A percentile compares a stretch with the other conserved stretches of the same genome.
phyloP scores from a whole-genome alignment of 768 basidiomycete genomes.

The Trametes punicea region DNA sequence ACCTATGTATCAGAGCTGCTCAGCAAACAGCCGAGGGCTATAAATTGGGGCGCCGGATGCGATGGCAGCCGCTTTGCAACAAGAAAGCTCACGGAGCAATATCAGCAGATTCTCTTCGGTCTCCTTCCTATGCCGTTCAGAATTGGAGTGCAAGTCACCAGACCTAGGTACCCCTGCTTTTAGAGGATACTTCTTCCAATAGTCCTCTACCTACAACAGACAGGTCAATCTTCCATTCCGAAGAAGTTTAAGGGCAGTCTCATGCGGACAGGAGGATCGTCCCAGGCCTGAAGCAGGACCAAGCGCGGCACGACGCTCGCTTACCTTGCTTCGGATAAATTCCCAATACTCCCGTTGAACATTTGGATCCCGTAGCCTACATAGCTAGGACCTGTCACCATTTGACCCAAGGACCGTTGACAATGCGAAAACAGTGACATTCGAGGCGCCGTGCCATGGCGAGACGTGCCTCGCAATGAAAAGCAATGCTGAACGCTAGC shows the following conservation, averaged over 20 bases:
- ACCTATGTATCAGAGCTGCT: conserved; percentile 38
- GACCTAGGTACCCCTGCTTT: not conserved
- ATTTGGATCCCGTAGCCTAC: conserved; percentile 55
- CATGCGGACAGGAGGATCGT: not conserved
- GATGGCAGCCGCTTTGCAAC: not conserved
- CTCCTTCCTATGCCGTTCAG: conserved; percentile 38
- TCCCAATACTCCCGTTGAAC: conserved; percentile 66
- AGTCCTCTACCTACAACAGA: conserved; percentile 43
- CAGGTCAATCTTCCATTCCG: not conserved
- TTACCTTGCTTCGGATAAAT: conserved; percentile 66
- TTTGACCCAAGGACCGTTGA: not conserved
- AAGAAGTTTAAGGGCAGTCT: not conserved
- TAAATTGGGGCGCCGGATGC: not conserved
- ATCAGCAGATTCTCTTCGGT: conserved; percentile 69
- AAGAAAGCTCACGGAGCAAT: conserved; percentile 54
- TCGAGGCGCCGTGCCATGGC: too few relatives aligned
- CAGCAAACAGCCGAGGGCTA: too few relatives aligned
- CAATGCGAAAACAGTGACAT: not conserved
- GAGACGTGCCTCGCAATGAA: too few relatives aligned
- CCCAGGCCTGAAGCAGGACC: not conserved
- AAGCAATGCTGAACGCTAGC: too few relatives aligned
- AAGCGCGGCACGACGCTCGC: not conserved
- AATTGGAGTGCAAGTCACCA: conserved; percentile 4
- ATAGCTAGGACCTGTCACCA: conserved; percentile 35
- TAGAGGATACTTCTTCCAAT: conserved; percentile 40